Base-by-base conservation (phyloP, 345 rosid species). In the Heritiera littoralis region DNA sequence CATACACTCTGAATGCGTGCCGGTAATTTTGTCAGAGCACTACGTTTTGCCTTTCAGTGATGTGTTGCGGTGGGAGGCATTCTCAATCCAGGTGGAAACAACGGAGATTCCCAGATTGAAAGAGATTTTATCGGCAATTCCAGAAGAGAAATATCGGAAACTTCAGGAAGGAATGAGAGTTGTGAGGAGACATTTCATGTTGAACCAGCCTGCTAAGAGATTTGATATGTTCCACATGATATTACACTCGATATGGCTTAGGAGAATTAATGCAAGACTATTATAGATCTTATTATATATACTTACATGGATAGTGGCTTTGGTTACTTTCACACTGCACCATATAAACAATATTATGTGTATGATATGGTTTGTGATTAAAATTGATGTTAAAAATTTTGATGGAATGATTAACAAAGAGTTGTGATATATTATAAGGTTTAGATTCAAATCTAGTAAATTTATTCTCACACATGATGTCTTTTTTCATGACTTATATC, bases 221-320 rank as follows among this genome's bases (percentile, higher is more conserved):
- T 89, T 86, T 45, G 98, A 95, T 76, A 89, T 86, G 67, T 93
- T 91, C 81, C 99, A 95, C 61, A 87, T 92, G 94, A 89, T 85
- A 6, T 78, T 95, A 77, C 99, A 95, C 80, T 95, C 99, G 11
- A 83, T 95, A 41, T 95, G 99, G 98, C 89, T 95, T 72, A 85
- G 99, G 77, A 88, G 99, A 84, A 74, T 93, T 78, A 92, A 95
- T 83, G 10, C 84, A 78, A 86, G 64, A 85, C 81, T 86, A 15
- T 74, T 51, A 70, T 92, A 88, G 60, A 49, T 61, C 2, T 9
- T 23, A 4, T 48, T 1, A 5, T 54, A 12, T 17, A n/a, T 1
- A n/a, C 20, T 3, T 49, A 52, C 3, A 3, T 3, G 17, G 56
- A 52, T 1, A 52, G 15, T 14, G 56, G 56, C 17, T 52, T 13